Base-by-base conservation (phyloP, 768 basidiomycete genomes). In the Nevesoporus exiguus region DNA sequence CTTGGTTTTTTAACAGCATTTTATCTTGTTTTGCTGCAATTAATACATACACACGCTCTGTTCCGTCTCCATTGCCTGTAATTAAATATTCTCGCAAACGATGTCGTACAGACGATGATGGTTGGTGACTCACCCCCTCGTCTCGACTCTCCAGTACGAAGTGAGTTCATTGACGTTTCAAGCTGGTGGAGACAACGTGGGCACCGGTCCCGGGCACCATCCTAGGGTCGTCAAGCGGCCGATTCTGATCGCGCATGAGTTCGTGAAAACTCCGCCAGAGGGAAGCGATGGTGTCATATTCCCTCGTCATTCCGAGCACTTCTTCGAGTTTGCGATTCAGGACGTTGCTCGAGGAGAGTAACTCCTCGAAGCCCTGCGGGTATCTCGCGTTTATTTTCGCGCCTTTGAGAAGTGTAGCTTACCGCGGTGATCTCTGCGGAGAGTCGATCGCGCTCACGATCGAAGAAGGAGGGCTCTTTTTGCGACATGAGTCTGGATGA, bases 241-340 rank as follows among this genome's bases (percentile, higher is more conserved):
- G 72, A 41, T 62, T 68, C 19, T 79, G 78, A 41, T 71, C 76
- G 24, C 78, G 79, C 88, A 92, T 92, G 59, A 93, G 75, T 53
- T 85, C 74, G 61, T 90, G 85, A 60, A 92, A 93, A 61, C 80
- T 82, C 54, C 84, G 79, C 92, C 93, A 95, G 46, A 97, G 75
- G 3, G 82, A 77, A 3, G 93, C 90, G 39, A 95, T 91, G 3
- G 88, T 93, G 47, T 88, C 83, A 68, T 96, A 94, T 76, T 95
- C 94, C 54, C 84, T 85, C 6, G 94, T 93, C 83, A 96, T 95
- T 10, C 90, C 90, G 24, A 88, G 74, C 2, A 94, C 92, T 66
- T 97, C 93, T 70, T 98, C 94, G 17, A 96, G 79, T 66, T 93
- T 94, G 57, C 93, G 83, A 67, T 96, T 96, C 21, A 94, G 74